A percentile compares a stretch with the other conserved stretches of the same genome.
Evolutionary conservation across 2,329 filamentous ascomycete genomes (phyloP).

Genomic region (Karstenula rhodostoma): DNA sequence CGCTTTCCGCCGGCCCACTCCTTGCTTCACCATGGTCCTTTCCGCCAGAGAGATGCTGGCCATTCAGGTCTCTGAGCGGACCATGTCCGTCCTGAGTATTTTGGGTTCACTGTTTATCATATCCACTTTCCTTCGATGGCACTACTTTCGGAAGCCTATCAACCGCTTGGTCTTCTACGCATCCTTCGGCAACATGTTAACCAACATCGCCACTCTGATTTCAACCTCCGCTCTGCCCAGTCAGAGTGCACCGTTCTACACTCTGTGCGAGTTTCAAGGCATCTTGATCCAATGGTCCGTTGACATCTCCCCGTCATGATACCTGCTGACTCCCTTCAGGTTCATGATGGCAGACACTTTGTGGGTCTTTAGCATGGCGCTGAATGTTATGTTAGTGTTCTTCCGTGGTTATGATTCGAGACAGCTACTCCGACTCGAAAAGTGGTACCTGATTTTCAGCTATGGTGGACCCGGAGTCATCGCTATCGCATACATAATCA

Average conservation of each 20-base stretch:
- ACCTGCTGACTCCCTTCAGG: slow-evolving; percentile 56
- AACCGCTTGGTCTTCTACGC: slow-evolving; percentile 86
- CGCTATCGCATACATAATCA: slow-evolving; percentile 72
- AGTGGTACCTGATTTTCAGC: slow-evolving; percentile 72
- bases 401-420: slow-evolving; percentile 75
- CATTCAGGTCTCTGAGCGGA: slow-evolving; percentile 71
- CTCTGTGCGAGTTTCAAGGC: slow-evolving; percentile 77
- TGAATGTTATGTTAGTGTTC: slow-evolving; percentile 84
- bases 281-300: slow-evolving; percentile 84
- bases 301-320: slow-evolving; percentile 12
- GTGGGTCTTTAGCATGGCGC: slow-evolving; percentile 81
- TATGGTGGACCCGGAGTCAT: slow-evolving; percentile 78
- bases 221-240: slow-evolving; percentile 65
- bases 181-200: slow-evolving; percentile 80
- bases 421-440: slow-evolving; percentile 72
- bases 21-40: slow-evolving; percentile 17
- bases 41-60: slow-evolving; percentile 39
- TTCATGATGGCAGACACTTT: slow-evolving; percentile 79
- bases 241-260: slow-evolving; percentile 48
- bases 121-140: slow-evolving; percentile 71
- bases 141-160: slow-evolving; percentile 82
- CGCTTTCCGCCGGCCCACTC: not conserved
- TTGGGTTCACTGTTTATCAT: slow-evolving; percentile 76
- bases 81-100: slow-evolving; percentile 75
- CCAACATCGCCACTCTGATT: slow-evolving; percentile 79